Conservation (phyloP, 495 filamentous ascomycete species). For the Annulohypoxylon maeteangense region DNA sequence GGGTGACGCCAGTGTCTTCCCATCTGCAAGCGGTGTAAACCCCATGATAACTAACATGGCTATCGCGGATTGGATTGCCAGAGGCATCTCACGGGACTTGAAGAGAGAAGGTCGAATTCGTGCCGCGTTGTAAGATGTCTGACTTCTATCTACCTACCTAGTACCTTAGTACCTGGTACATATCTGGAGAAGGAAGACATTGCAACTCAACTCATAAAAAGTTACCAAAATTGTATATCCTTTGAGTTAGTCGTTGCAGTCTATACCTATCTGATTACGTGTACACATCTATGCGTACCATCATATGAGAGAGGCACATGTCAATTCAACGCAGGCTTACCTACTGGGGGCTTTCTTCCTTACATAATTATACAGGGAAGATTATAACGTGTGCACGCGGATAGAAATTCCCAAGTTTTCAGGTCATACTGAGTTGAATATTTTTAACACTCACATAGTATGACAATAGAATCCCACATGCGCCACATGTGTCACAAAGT, state of each 20-base stretch:
- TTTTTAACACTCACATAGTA: background rate
- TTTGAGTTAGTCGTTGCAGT: background rate
- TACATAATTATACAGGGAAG: background rate
- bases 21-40: slow-evolving; percentile 89
- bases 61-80: slow-evolving; percentile 73
- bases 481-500: background rate
- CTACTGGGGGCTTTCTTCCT: background rate
- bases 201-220: background rate
- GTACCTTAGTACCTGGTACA: too few species aligned
- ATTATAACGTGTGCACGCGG: background rate
- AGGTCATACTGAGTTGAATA: background rate
- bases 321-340: background rate
- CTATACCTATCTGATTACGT: background rate
- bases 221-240: background rate
- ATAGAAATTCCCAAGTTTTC: background rate
- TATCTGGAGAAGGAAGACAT: background rate
- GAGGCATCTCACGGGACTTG: slow-evolving; percentile 60
- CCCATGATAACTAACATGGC: slow-evolving; percentile 95
- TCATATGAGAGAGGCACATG: background rate
- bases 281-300: background rate
- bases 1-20: slow-evolving; percentile 88
- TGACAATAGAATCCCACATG: background rate
- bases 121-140: slow-evolving; percentile 16
- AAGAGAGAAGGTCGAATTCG: slow-evolving; percentile 19
- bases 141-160: background rate